Evolutionary conservation across 2,329 filamentous ascomycete genomes (phyloP).

Genomic region (Raffaelea arxii): DNA sequence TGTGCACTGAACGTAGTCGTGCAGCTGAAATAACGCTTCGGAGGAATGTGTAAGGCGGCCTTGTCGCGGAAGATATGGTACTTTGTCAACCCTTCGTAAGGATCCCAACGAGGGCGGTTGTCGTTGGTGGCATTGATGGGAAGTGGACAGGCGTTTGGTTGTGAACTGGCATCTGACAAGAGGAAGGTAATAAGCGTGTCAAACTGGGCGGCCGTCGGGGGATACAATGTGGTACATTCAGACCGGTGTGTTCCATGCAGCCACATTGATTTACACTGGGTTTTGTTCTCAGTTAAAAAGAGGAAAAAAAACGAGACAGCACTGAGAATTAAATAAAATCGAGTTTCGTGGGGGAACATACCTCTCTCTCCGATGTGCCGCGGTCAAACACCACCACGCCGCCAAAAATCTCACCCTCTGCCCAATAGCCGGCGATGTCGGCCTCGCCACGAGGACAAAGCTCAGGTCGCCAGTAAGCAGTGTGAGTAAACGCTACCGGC

Average conservation of each 20-base stretch:
- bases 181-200: background rate
- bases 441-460: conserved; percentile 1
- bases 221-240: background rate
- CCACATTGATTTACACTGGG: background rate
- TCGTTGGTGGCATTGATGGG: background rate
- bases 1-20: background rate
- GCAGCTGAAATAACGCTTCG: background rate
- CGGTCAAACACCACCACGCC: background rate
- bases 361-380: background rate
- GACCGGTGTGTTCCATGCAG: background rate
- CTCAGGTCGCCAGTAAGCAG: background rate
- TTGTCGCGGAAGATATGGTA: background rate
- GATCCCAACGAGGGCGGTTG: background rate
- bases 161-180: background rate
- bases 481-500: background rate
- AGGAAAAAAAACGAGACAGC: background rate
- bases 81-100: background rate
- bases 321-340: background rate
- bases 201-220: background rate
- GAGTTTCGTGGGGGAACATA: background rate
- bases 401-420: background rate
- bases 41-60: background rate
- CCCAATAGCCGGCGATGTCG: conserved; percentile 1
- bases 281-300: background rate
- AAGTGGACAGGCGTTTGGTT: background rate